phyloP scores from a whole-genome alignment of 768 basidiomycete genomes.

The Leccinum boreale region DNA sequence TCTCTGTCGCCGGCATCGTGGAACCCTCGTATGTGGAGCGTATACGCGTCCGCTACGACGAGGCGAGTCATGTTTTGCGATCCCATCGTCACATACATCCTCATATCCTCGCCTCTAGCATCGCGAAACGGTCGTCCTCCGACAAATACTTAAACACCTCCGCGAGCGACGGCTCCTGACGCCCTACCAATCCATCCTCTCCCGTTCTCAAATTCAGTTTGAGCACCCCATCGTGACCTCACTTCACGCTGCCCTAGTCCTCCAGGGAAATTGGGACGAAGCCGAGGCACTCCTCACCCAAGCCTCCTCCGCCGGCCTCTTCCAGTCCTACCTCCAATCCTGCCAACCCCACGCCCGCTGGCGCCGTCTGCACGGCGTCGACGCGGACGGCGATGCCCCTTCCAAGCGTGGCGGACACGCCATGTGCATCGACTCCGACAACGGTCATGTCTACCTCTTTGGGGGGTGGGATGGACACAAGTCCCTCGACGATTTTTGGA shows the following conservation, averaged over 20 bases:
- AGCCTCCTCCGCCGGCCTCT: constrained; percentile 55
- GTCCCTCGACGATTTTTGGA: constrained; percentile 78
- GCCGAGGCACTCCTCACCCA: constrained; percentile 52
- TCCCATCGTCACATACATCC: background rate
- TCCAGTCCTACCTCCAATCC: constrained; percentile 53
- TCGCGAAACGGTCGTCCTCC: constrained; percentile 61
- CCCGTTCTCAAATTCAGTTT: constrained; percentile 21
- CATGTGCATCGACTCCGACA: constrained; percentile 70
- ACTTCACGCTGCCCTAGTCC: constrained; percentile 61
- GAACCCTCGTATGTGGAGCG: constrained; percentile 56
- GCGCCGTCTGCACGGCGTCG: constrained; percentile 56
- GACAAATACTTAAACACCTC: constrained; percentile 54
- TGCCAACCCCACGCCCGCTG: constrained; percentile 59
- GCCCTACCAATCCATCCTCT: constrained; percentile 41
- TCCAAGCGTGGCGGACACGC: constrained; percentile 73
- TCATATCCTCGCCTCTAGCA: constrained; percentile 39
- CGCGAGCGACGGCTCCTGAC: constrained; percentile 70
- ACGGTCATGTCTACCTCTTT: constrained; percentile 66
- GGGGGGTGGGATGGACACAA: constrained; percentile 78
- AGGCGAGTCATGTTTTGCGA: constrained; percentile 42
- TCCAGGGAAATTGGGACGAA: constrained; percentile 59
- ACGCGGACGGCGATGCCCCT: constrained; percentile 62
- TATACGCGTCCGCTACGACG: constrained; percentile 52
- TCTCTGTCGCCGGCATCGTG: constrained; percentile 57
- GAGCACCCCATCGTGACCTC: constrained; percentile 72